Evolutionary conservation across 208 protist species (phyloP).

Genomic region (Leptomonas pyrrhocoris): DNA sequence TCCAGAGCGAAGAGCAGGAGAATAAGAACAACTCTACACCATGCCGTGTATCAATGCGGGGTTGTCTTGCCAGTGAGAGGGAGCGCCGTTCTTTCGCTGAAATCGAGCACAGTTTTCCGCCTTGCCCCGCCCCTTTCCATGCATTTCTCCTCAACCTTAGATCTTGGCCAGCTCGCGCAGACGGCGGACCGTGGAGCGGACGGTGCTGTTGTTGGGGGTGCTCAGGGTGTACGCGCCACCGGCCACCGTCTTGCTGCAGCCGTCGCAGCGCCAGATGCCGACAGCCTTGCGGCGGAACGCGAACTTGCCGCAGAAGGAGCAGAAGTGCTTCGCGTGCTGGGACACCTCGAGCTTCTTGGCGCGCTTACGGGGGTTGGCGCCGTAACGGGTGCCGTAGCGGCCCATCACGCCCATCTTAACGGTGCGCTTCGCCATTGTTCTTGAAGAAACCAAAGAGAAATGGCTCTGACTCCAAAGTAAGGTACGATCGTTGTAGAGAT

Average conservation of each 20-base stretch:
- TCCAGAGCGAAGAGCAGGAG: conserved; percentile 7
- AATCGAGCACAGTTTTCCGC: conserved; percentile 3
- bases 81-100: conserved; percentile 8
- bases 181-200: conserved; percentile 98
- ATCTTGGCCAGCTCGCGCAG: conserved; percentile 95
- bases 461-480: background rate
- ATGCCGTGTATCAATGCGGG: background rate
- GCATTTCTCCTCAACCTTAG: conserved; percentile 34
- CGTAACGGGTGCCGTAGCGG: conserved; percentile 99
- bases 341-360: conserved; percentile 99
- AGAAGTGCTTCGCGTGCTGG: conserved; percentile 98
- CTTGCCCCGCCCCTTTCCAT: conserved; percentile 4
- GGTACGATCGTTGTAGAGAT: background rate
- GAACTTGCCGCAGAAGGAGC: conserved; percentile 99
- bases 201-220: conserved; percentile 96
- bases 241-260: conserved; percentile 96
- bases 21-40: background rate
- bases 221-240: conserved; percentile 98
- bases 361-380: conserved; percentile 98
- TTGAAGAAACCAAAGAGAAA: conserved; percentile 27
- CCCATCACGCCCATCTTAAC: conserved; percentile 99
- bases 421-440: conserved; percentile 96
- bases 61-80: conserved; percentile 5
- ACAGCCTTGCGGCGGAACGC: conserved; percentile 96
- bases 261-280: conserved; percentile 99